Percentiles rank a stretch among this genome's conserved stretches.
Evolutionary conservation across 169 alveolate genomes (phyloP).

Genomic region (Eimeria maxima): DNA sequence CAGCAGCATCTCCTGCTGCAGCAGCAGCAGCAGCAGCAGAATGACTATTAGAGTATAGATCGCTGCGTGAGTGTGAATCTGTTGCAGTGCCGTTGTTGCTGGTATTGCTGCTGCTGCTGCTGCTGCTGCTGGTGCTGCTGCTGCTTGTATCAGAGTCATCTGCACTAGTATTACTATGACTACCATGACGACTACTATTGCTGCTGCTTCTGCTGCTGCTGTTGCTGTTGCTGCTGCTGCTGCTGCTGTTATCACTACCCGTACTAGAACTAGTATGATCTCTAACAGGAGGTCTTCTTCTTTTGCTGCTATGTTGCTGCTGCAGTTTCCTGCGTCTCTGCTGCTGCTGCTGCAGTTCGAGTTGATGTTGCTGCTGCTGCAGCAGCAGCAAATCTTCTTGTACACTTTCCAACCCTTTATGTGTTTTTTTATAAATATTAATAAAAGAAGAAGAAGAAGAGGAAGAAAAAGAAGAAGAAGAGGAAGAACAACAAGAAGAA

Average conservation of each 20-base stretch:
- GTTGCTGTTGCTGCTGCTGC: neutral
- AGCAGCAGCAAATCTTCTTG: conserved; percentile 23
- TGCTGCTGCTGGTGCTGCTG: conserved; percentile 40
- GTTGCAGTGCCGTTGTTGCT: neutral
- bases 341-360: neutral
- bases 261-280: neutral
- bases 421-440: conserved; percentile 61
- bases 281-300: neutral
- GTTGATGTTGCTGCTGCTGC: conserved; percentile 36
- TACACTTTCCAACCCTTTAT: conserved; percentile 77
- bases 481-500: too few relatives aligned
- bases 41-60: neutral
- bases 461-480: too few relatives aligned
- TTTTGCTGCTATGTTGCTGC: neutral
- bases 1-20: neutral
- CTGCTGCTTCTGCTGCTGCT: conserved; percentile 32
- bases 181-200: neutral
- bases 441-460: too few relatives aligned
- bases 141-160: conserved; percentile 2
- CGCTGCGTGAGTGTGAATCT: neutral
- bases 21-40: conserved; percentile 8
- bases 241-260: neutral
- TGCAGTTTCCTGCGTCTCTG: neutral
- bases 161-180: neutral
- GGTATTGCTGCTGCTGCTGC: conserved; percentile 18